Conservation (phyloP, 352 stramenopile species). For the Pythium volutum region DNA sequence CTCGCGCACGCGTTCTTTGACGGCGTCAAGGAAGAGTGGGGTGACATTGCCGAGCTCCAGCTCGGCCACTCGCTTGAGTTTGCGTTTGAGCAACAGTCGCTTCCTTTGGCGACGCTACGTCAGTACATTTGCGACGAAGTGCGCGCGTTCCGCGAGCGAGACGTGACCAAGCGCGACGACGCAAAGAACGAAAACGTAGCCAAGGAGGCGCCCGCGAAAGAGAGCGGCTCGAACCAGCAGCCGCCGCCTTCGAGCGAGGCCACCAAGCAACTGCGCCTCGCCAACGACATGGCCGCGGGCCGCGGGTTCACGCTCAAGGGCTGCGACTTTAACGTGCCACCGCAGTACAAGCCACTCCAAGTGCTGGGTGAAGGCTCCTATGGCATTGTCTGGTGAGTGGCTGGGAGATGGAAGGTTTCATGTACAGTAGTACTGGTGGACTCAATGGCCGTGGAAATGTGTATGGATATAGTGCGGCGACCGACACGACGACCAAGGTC, state of each 20-base stretch:
- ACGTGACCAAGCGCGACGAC: conserved; percentile 28
- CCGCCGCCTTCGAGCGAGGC: not conserved
- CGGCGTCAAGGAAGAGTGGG: conserved; percentile 88
- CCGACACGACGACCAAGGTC: conserved; percentile 61
- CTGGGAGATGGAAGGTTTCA: not conserved
- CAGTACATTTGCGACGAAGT: conserved; percentile 85
- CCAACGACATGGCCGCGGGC: conserved; percentile 58
- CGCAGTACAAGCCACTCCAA: conserved; percentile 79
- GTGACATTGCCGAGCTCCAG: conserved; percentile 53
- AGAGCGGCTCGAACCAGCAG: conserved; percentile 6
- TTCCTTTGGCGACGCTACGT: conserved; percentile 62
- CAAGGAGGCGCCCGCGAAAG: not conserved
- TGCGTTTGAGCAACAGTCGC: conserved; percentile 73
- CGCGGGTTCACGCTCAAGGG: conserved; percentile 79
- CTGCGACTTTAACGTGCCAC: conserved; percentile 82
- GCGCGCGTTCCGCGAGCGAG: conserved; percentile 44
- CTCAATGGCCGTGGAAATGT: too few species aligned
- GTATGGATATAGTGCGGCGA: conserved; percentile 47
- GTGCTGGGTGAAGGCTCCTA: conserved; percentile 92
- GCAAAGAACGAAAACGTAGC: conserved; percentile 1
- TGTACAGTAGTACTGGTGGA: too few species aligned
- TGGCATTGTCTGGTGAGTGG: conserved; percentile 82
- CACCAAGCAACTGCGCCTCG: conserved; percentile 20
- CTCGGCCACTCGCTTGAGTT: conserved; percentile 80
- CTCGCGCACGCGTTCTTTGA: conserved; percentile 88